Base-by-base conservation (phyloP, 2,329 filamentous ascomycete species). In the Zymoseptoria crescenta region DNA sequence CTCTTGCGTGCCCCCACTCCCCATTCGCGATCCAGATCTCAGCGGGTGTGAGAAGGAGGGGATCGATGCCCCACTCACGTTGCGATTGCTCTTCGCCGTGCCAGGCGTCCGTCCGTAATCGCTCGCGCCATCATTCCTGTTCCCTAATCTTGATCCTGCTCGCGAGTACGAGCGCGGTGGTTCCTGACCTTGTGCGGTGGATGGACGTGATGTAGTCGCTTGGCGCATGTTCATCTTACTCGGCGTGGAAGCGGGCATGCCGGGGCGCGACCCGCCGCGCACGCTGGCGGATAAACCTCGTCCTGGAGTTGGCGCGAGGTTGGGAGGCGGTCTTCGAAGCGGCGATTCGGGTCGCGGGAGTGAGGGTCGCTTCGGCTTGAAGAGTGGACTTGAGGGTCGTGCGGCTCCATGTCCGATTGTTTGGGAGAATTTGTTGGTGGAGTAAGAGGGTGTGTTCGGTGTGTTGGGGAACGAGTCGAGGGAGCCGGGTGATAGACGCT, bases 261-360 rank as follows among this genome's bases (percentile, higher is more conserved):
- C 77, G 10, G 84, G 80, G 35, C 77, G 74, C 19, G 80, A 27
- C 10, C 20, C 75, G 52, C 75, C 71, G 49, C 71, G 63, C 49
- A 64, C 77, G 57, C 82, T 77, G 68, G 82, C 83, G 7, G 80
- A 80, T 45, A 83, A 77, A n/a, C 48, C 77, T 1, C 86, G 81
- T 55, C 84, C 83, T 27, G 82, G 84, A 8, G 80, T 87, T 52
- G 67, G 76, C 65, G 61, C 64, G 73, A 85, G 71, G 57, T 73
- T 82, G 58, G 86, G 85, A 52, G 84, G 75, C 67, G 83, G 87
- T 65, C 88, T 85, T 41, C 71, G 64, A 41, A 89, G 80, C 3
- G 93, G 94, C 1, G 93, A 96, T 64, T 96, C 92, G 4, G 94
- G 89, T 29, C 92, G 87, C 56, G 89, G 84, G n/a, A 96, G 79